Conservation (phyloP, 805 yeast genomes). For the Candida saitoana region DNA sequence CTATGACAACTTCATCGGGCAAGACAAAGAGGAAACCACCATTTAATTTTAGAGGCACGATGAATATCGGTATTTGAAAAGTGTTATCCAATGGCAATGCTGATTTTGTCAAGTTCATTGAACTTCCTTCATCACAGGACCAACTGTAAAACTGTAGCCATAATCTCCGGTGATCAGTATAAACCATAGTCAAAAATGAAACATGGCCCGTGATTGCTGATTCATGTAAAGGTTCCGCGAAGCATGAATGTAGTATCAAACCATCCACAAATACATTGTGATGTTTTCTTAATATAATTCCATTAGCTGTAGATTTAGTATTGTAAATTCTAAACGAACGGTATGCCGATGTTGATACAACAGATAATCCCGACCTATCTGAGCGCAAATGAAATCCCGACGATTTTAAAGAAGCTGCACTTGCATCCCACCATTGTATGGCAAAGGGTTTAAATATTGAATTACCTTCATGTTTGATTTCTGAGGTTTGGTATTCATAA, state of each 20-base stretch:
- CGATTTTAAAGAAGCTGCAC: conserved; percentile 13
- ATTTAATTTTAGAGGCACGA: conserved; percentile 34
- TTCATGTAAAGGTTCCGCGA: conserved; percentile 33
- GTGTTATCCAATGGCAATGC: conserved; percentile 37
- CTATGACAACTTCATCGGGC: conserved; percentile 27
- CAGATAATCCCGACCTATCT: conserved; percentile 36
- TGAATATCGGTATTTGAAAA: conserved; percentile 41
- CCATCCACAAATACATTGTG: conserved; percentile 41
- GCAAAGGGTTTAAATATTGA: conserved; percentile 38
- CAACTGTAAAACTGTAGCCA: conserved; percentile 38
- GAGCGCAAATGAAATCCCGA: conserved; percentile 29
- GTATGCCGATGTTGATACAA: conserved; percentile 34
- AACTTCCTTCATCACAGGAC: conserved; percentile 29
- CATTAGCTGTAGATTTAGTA: conserved; percentile 31
- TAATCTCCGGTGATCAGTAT: conserved; percentile 35
- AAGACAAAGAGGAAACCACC: conserved; percentile 37
- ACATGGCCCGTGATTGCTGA: conserved; percentile 21
- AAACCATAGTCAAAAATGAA: conserved; percentile 31
- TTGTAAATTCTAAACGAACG: conserved; percentile 36
- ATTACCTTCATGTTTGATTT: conserved; percentile 9
- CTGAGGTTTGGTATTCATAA: conserved; percentile 11
- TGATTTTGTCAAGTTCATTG: conserved; percentile 29
- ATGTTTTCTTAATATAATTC: conserved; percentile 34
- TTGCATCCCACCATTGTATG: conserved; percentile 48
- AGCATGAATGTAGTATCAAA: conserved; percentile 37